Conservation (phyloP, 306 rosid genomes). For the Pyrus pyrifolia region DNA sequence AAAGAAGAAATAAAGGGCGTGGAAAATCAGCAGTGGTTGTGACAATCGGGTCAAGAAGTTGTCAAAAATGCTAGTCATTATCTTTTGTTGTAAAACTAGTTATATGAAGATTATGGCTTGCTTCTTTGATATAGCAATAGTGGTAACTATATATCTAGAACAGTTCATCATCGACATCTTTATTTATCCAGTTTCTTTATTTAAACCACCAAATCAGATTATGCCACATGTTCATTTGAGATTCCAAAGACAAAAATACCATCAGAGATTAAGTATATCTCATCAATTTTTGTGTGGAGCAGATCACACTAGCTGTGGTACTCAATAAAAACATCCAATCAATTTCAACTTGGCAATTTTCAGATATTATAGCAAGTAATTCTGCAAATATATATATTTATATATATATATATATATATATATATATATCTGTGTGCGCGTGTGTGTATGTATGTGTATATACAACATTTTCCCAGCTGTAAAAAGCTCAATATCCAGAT, state of each 20-base stretch:
- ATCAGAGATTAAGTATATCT: neutral
- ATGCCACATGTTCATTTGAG: neutral
- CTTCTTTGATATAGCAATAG: neutral
- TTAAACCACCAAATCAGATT: neutral
- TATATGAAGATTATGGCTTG: neutral
- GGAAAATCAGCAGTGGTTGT: neutral
- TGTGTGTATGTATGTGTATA: neutral
- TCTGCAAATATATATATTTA: neutral
- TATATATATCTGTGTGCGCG: no score
- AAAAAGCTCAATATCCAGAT: neutral
- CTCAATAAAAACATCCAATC: conserved; percentile 1
- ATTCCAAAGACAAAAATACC: neutral
- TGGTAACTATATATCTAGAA: neutral
- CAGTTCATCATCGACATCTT: neutral
- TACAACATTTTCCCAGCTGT: neutral
- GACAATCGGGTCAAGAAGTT: neutral
- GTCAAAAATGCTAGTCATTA: neutral
- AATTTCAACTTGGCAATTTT: neutral
- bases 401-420: no score
- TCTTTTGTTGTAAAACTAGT: neutral
- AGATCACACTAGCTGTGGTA: neutral
- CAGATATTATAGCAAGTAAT: neutral
- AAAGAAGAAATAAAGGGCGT: neutral
- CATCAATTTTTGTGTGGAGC: neutral
- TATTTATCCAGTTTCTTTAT: neutral